Percentiles rank a stretch among this genome's conserved stretches.
phyloP scores from a whole-genome alignment of 371 early-diverging fungal species.

The Phascolomyces articulosus region DNA sequence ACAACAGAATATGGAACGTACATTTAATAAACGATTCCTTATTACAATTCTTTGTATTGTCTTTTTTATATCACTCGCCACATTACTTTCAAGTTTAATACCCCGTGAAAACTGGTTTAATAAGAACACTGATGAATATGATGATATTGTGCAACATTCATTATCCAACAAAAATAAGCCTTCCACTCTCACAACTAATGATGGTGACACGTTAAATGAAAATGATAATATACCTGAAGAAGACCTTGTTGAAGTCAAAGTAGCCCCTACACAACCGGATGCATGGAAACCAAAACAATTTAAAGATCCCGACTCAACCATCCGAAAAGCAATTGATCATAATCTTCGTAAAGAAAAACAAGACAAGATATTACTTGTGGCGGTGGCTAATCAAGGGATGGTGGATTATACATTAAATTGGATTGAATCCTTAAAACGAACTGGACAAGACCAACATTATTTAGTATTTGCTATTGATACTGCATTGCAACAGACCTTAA shows the following conservation, averaged over 20 bases:
- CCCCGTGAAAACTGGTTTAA: conserved; percentile 1
- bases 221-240: conserved; percentile 8
- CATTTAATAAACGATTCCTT: conserved; percentile 8
- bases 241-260: conserved; percentile 14
- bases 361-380: conserved; percentile 24
- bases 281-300: conserved; percentile 22
- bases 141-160: neutral
- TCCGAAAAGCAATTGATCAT: conserved; percentile 10
- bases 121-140: neutral
- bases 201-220: neutral
- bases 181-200: neutral
- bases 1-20: conserved; percentile 4
- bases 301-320: conserved; percentile 10
- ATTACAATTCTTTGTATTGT: conserved; percentile 13
- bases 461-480: conserved; percentile 42
- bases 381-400: conserved; percentile 42
- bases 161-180: too few species aligned
- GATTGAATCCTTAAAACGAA: conserved; percentile 33
- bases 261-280: conserved; percentile 10
- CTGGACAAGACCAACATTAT: conserved; percentile 20
- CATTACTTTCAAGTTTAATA: conserved; percentile 11
- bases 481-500: conserved; percentile 23
- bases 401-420: conserved; percentile 37
- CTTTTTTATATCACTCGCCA: conserved; percentile 13
- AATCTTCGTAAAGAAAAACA: conserved; percentile 10